Conservation (phyloP, 2,329 filamentous ascomycete genomes). For the Fusarium sp. region DNA sequence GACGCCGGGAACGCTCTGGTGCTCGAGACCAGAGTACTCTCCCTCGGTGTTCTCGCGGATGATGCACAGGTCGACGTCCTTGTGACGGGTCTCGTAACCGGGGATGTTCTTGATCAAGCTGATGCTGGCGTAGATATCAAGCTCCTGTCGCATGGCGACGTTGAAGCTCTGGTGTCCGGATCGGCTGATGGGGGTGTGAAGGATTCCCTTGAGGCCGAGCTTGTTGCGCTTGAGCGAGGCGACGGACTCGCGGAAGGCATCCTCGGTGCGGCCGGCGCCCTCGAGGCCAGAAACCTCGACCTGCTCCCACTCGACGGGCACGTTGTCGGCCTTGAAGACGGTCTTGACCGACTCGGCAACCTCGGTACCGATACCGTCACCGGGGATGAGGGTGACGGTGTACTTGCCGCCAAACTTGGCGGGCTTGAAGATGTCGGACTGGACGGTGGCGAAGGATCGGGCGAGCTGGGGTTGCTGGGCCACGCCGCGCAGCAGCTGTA, state of each 20-base stretch:
- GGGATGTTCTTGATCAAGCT: conserved; percentile 99
- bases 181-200: conserved; percentile 96
- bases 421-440: conserved; percentile 98
- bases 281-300: conserved; percentile 94
- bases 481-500: conserved; percentile 65
- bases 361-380: conserved; percentile 98
- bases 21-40: conserved; percentile 98
- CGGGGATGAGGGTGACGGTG: conserved; percentile 97
- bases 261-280: conserved; percentile 85
- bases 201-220: conserved; percentile 97
- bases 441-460: conserved; percentile 81
- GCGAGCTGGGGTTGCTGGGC: conserved; percentile 60
- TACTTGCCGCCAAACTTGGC: conserved; percentile 99
- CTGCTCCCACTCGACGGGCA: conserved; percentile 99
- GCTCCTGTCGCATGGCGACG: conserved; percentile 97
- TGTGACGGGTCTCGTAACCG: conserved; percentile 96
- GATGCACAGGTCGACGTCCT: conserved; percentile 97
- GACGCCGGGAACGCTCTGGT: conserved; percentile 95
- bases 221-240: conserved; percentile 98
- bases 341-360: conserved; percentile 98
- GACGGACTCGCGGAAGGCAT: conserved; percentile 95
- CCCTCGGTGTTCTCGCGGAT: conserved; percentile 99
- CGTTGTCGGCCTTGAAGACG: conserved; percentile 99
- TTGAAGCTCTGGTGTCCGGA: conserved; percentile 99
- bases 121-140: conserved; percentile 99